Evolutionary conservation across 23 red algal species (phyloP), one percentile per base, ranked within the genome.

Genomic region (Gracilaria gracilis): DNA sequence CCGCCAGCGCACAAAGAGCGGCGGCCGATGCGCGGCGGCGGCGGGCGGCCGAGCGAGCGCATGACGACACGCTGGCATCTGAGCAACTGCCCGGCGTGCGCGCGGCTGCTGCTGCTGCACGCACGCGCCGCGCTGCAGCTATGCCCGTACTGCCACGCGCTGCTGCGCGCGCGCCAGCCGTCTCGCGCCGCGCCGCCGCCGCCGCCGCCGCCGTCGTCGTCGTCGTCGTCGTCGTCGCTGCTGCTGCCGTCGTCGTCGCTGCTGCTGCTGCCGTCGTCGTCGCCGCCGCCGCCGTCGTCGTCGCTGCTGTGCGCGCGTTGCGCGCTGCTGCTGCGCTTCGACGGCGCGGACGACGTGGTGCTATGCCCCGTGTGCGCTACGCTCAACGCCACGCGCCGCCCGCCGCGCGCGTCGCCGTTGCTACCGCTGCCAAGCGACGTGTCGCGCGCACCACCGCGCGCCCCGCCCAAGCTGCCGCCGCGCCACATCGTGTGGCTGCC

Each of bases 401-500:
- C 79, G 21, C 39, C 83, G 37, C 83, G 7, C 7, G 11, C 59
- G 23, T 25, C 61, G 51, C 61, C 50, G 40, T 64, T 58, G 46
- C 39, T 49, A 25, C 66, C 49, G 61, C 83, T 57, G 35, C 64
- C 46, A 2, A 39, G 11, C 66, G 66, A 87, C 37, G 28, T 28
- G 4, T 47, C 11, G 9, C 3, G 13, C n/a, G n/a, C n/a, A 9
- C 20, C 36, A 0, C 79, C 33, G 14, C 74, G 58, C 35, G 75
- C 87, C 0, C 72, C 49, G 2, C 87, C 76, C 23, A 66, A 66
- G 87, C 65, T 91, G 28, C 75, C 87, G 16, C 73, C 75, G 25
- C 53, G 87, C 17, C 87, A 55, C 54, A 67, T 91, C 61, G 54
- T 40, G 15, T 81, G 87, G 87, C 55, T 91, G 11, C 87, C 44